Evolutionary conservation across 805 yeast species (phyloP).

Genomic region (Kazachstania martiniae): DNA sequence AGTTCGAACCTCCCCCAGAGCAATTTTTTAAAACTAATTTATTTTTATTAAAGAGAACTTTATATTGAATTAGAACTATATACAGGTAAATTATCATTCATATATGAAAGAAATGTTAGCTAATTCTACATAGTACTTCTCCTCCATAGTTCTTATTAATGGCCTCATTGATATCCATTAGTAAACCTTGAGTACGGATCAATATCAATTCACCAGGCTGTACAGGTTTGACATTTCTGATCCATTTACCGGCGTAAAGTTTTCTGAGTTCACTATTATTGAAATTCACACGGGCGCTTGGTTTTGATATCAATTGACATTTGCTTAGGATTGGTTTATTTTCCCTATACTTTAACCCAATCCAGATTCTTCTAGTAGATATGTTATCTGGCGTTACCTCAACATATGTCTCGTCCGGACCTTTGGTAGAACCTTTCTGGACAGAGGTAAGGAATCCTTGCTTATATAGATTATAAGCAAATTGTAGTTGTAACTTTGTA

Average conservation of each 20-base stretch:
- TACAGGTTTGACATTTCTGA: conserved; percentile 66
- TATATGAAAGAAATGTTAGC: conserved; percentile 23
- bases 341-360: conserved; percentile 80
- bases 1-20: conserved; percentile 21
- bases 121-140: conserved; percentile 71
- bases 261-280: conserved; percentile 52
- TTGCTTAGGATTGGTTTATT: conserved; percentile 65
- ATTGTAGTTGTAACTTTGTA: conserved; percentile 69
- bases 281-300: conserved; percentile 65
- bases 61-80: neutral
- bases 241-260: conserved; percentile 64
- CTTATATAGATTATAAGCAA: conserved; percentile 75
- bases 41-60: too few relatives aligned
- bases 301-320: conserved; percentile 69
- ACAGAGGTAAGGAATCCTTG: conserved; percentile 83
- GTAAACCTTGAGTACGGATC: conserved; percentile 42
- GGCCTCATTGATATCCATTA: conserved; percentile 80
- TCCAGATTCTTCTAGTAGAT: conserved; percentile 79
- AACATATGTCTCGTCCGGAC: conserved; percentile 70
- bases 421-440: conserved; percentile 72
- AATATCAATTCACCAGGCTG: conserved; percentile 86
- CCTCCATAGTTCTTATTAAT: conserved; percentile 59
- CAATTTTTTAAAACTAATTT: too few relatives aligned
- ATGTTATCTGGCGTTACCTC: conserved; percentile 83
- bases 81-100: neutral